Evolutionary conservation across 805 yeast species (phyloP).

Genomic region (Cyberlindnera galapagoensis): DNA sequence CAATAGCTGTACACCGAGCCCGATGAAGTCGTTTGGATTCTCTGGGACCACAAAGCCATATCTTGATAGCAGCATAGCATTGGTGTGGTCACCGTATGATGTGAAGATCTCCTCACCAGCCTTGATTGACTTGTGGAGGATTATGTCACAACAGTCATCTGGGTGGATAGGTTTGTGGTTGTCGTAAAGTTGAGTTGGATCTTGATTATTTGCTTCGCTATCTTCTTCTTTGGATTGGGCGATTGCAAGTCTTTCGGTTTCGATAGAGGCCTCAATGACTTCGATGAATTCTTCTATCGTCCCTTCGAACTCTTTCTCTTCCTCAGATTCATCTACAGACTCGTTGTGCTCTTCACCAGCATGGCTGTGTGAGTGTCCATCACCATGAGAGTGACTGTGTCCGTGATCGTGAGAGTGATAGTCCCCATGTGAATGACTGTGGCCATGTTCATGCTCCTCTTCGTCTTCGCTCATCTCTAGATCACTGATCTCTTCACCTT

Average conservation of each 20-base stretch:
- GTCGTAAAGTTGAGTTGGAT: conserved; percentile 10
- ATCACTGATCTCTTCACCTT: conserved; percentile 8
- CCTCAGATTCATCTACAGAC: conserved; percentile 5
- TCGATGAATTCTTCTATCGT: conserved; percentile 26
- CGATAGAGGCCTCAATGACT: conserved; percentile 22
- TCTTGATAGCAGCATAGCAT: conserved; percentile 58
- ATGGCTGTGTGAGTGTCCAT: not conserved
- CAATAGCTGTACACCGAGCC: conserved; percentile 47
- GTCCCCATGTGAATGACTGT: conserved; percentile 11
- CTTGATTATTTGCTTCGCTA: conserved; percentile 7
- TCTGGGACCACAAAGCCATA: conserved; percentile 67
- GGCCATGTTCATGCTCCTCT: conserved; percentile 12
- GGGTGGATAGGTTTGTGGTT: conserved; percentile 32
- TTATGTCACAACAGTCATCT: conserved; percentile 67
- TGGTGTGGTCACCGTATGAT: conserved; percentile 73
- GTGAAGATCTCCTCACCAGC: conserved; percentile 64
- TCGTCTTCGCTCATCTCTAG: conserved; percentile 2
- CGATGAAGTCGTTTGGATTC: conserved; percentile 51
- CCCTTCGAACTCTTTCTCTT: conserved; percentile 20
- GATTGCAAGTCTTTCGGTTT: conserved; percentile 12
- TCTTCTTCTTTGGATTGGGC: conserved; percentile 12
- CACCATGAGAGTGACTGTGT: conserved; percentile 12
- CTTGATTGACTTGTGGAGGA: conserved; percentile 36
- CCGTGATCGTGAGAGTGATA: conserved; percentile 14
- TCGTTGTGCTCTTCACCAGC: not conserved